Evolutionary conservation across 176 grass and related monocot species (phyloP).

Genomic region (Rhynchospora pubera): DNA sequence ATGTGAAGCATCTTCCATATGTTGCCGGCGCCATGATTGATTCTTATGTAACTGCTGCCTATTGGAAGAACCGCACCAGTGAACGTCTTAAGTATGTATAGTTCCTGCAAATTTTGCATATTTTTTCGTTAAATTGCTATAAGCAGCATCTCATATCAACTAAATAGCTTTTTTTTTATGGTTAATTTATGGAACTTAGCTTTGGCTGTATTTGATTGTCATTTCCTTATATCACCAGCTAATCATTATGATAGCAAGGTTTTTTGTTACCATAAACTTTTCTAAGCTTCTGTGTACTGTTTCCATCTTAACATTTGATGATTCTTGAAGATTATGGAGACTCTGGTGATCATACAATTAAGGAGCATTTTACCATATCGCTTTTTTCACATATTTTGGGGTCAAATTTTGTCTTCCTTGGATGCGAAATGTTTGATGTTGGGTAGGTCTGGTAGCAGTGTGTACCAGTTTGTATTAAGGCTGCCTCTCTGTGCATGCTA

Average conservation of each 20-base stretch:
- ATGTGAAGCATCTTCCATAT: conserved; percentile 84
- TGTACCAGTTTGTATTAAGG: background rate
- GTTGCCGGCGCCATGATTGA: conserved; percentile 93
- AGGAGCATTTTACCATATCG: background rate
- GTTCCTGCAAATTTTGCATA: conserved; percentile 10
- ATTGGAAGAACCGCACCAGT: conserved; percentile 88
- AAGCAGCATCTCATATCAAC: too few relatives aligned
- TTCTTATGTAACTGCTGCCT: conserved; percentile 73
- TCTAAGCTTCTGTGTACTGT: background rate
- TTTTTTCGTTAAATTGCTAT: background rate
- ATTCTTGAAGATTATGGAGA: background rate
- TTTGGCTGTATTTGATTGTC: background rate
- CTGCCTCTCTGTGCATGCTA: background rate
- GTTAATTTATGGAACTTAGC: background rate
- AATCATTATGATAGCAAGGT: background rate
- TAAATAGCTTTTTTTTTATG: background rate
- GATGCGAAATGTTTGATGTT: background rate
- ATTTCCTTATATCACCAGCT: background rate
- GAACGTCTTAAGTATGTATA: conserved; percentile 76
- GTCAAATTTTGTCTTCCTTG: background rate
- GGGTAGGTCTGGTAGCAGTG: background rate
- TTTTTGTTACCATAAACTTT: background rate
- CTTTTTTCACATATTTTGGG: background rate
- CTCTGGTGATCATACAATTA: background rate
- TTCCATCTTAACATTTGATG: background rate